Base-by-base conservation (phyloP, 495 filamentous ascomycete species). In the Xylaria scruposa region DNA sequence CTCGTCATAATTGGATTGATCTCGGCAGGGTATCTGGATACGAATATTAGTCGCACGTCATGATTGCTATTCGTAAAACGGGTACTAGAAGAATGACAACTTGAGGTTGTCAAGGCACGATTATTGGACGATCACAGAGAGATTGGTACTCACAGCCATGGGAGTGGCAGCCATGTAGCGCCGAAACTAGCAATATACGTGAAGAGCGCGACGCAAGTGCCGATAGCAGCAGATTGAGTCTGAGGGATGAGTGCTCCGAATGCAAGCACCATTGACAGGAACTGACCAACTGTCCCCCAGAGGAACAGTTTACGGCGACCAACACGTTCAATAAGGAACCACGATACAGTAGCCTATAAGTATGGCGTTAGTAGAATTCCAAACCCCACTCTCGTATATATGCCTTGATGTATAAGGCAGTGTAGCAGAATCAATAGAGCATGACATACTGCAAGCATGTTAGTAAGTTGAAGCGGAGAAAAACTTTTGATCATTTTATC, bases 151-250 rank as follows among this genome's bases (percentile, higher is more conserved):
- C 88, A 86, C 73, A 92, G 76, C 87, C 90, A 93, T 0, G 82
- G 91, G 73, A 93, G 85, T 33, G 90, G 90, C 2, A 94, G 81
- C 88, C 92, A 94, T 12, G 91, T 90, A 0, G 91, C 91, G 40
- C 92, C 92, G 77, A 94, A 94, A 69, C 86, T 87, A 8, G 90
- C 89, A 79, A 94, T 94, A 81, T 93, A 95, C 9, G 90, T 88
- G 84, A 95, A 95, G 21, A 95, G 83, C 70, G 92, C 93, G 36
- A 93, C 91, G 21, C 89, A 91, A 26, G 92, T 91, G 49, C 91
- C 92, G 74, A 90, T 91, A 40, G 91, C 87, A 0, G 86, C 81
- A 24, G 79, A 75, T 0, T 78, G 42, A 3, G 81, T 82, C 12
- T 82, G 87, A 3, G 91, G 90, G 68, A 94, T 91, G 56, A 95